Conservation (phyloP, 768 basidiomycete genomes). For the Lactifluus rugatus region DNA sequence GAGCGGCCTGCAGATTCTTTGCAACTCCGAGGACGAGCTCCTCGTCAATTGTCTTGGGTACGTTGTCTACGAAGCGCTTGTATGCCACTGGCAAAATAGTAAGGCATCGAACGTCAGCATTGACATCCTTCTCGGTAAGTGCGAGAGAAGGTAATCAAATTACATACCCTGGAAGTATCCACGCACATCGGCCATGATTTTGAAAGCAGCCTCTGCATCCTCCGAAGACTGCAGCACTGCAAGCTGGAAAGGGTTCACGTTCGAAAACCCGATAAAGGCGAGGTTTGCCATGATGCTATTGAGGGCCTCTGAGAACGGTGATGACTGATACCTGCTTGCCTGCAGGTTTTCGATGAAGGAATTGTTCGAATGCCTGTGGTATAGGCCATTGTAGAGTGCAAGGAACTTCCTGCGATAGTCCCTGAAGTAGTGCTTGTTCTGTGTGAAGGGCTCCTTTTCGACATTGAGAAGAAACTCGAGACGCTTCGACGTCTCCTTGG, state of each 20-base stretch:
- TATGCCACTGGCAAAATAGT: constrained; percentile 34
- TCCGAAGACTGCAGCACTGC: constrained; percentile 42
- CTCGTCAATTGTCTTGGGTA: constrained; percentile 36
- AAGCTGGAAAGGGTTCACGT: constrained; percentile 35
- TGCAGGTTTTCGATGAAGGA: not conserved
- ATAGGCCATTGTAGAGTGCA: not conserved
- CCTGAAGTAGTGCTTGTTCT: constrained; percentile 2
- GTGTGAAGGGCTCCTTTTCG: not conserved
- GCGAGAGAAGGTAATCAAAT: not conserved
- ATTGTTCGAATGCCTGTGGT: not conserved
- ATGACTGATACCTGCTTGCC: not conserved
- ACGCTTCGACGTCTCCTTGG: not conserved
- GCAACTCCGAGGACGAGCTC: constrained; percentile 47
- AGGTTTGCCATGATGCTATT: constrained; percentile 19
- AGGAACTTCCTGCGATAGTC: constrained; percentile 3
- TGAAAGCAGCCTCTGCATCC: constrained; percentile 43
- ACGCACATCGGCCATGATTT: constrained; percentile 62
- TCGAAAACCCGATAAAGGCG: constrained; percentile 30
- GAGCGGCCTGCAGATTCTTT: constrained; percentile 34
- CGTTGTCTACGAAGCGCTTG: constrained; percentile 36
- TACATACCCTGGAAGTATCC: constrained; percentile 64
- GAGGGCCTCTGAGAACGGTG: not conserved
- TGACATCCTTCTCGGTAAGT: not conserved
- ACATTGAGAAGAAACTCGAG: not conserved
- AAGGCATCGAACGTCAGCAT: not conserved